These are phyloP conservation scores for Fistulifera pelliculosa DNA, from an alignment of 108 stramenopile genomes.

Conservation along the genomic window DNA sequence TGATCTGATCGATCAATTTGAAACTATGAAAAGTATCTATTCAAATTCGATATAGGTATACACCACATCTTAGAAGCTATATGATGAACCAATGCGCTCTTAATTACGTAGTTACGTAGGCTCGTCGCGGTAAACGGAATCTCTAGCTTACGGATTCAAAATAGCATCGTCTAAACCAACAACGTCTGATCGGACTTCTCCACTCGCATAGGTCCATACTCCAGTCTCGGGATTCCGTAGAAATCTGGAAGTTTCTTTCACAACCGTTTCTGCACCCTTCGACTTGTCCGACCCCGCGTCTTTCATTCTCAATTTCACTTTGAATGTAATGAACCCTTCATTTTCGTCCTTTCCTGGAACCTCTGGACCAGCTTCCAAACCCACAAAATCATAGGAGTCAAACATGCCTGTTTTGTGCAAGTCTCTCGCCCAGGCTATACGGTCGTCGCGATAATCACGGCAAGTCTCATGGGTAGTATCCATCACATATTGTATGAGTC, in stretches of 20 bases:
- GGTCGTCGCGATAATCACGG: slow-evolving; percentile 45
- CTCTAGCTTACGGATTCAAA: no score
- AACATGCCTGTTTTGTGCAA: slow-evolving; percentile 71
- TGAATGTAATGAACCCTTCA: not conserved
- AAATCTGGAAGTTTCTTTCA: slow-evolving; percentile 53
- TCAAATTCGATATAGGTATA: no score
- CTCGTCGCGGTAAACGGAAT: no score
- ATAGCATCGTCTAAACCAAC: slow-evolving; percentile 13
- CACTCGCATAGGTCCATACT: slow-evolving; percentile 55
- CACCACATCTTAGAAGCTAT: no score
- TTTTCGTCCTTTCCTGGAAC: slow-evolving; percentile 8
- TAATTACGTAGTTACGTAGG: no score
- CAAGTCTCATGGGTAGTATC: slow-evolving; percentile 57
- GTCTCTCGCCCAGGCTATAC: slow-evolving; percentile 65
- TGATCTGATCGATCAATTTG: no score
- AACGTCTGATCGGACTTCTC: slow-evolving; percentile 51
- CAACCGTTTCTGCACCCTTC: slow-evolving; percentile 41
- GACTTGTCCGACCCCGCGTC: not conserved
- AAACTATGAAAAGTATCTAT: no score
- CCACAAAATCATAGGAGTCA: slow-evolving; percentile 66
- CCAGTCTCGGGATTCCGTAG: slow-evolving; percentile 24
- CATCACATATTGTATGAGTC: slow-evolving; percentile 48
- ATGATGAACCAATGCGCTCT: no score
- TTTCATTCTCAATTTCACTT: slow-evolving; percentile 3
- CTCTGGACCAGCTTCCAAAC: slow-evolving; percentile 25